Conservation (phyloP, 306 rosid species). For the Castanospermum australe region DNA sequence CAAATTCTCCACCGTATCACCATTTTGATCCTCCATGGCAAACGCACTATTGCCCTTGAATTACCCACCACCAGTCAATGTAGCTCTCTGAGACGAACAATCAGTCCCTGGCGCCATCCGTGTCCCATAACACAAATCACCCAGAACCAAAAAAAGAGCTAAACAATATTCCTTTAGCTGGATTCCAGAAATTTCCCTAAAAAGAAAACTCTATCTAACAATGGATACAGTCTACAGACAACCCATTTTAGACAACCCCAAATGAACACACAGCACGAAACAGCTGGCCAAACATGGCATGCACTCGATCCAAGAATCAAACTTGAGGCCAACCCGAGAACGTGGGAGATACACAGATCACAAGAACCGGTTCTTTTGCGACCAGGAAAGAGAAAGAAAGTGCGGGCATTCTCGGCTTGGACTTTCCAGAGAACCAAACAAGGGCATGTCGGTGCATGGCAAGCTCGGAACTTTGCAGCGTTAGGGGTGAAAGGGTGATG, state of each 20-base stretch:
- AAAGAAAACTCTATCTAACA: neutral
- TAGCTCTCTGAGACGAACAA: constrained; percentile 3
- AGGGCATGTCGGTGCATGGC: neutral
- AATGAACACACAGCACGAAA: neutral
- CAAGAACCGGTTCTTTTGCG: neutral
- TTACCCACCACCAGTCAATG: neutral
- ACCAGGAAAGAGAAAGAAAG: neutral
- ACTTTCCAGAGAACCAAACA: neutral
- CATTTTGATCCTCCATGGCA: constrained; percentile 36
- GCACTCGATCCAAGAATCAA: constrained; percentile 20
- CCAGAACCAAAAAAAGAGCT: neutral
- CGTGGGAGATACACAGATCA: neutral
- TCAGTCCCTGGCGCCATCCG: constrained; percentile 33
- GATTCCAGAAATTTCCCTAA: neutral
- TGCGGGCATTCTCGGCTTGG: neutral
- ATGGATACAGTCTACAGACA: constrained; percentile 16
- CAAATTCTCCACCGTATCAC: neutral
- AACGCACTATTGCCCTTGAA: neutral
- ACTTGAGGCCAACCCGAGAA: neutral
- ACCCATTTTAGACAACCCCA: neutral
- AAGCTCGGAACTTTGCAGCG: neutral
- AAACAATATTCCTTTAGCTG: neutral
- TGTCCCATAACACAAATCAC: constrained; percentile 4
- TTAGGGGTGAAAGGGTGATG: constrained; percentile 1
- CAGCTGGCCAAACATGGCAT: constrained; percentile 4